These are phyloP conservation scores for Calophaca sinica DNA, from an alignment of 306 rosid species.

Conservation along the genomic window DNA sequence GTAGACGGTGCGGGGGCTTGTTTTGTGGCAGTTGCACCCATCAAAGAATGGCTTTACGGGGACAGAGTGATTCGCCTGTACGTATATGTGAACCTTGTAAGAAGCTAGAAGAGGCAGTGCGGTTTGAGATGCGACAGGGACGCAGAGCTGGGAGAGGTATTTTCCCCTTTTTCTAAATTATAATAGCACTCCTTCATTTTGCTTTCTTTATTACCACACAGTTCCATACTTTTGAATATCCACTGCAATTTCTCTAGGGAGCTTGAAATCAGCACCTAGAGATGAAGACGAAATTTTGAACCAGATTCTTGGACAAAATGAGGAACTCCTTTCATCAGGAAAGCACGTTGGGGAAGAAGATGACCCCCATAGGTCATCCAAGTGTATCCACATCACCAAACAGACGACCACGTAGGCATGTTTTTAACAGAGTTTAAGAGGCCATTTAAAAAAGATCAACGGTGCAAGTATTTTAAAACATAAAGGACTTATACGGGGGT, in stretches of 20 bases:
- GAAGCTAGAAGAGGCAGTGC: conserved; percentile 94
- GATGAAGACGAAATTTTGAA: conserved; percentile 72
- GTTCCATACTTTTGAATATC: conserved; percentile 33
- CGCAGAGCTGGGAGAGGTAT: conserved; percentile 81
- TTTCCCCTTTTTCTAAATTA: background rate
- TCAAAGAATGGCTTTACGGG: conserved; percentile 86
- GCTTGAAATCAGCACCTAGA: conserved; percentile 61
- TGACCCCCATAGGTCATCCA: no score
- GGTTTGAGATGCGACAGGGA: conserved; percentile 86
- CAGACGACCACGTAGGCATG: no score
- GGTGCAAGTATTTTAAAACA: no score
- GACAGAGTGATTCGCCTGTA: conserved; percentile 96
- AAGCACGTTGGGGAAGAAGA: no score
- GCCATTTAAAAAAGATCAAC: no score
- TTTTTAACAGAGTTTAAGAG: no score
- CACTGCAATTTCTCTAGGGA: conserved; percentile 55
- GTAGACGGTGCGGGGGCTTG: conserved; percentile 93
- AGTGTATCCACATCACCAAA: no score
- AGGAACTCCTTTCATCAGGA: conserved; percentile 51
- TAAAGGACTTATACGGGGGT: no score
- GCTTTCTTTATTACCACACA: conserved; percentile 16
- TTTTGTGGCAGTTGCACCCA: conserved; percentile 85
- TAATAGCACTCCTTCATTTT: conserved; percentile 16
- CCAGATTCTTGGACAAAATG: conserved; percentile 68
- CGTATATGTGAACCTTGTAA: conserved; percentile 97